Conservation (phyloP, 768 basidiomycete species). For the Hysterangium stoloniferum region DNA sequence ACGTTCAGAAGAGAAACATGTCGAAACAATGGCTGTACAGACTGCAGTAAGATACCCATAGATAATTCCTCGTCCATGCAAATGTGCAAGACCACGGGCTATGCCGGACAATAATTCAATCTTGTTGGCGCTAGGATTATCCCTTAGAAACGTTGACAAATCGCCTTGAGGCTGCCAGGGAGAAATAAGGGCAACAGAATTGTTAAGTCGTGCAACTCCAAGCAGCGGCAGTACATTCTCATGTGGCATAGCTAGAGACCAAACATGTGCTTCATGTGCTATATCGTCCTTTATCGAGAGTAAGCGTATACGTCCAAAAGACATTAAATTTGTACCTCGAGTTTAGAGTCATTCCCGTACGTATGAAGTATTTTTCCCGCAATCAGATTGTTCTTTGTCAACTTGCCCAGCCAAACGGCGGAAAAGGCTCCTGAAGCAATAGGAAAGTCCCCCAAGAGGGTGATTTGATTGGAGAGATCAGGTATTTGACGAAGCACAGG, state of each 20-base stretch:
- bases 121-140: slow-evolving; percentile 33
- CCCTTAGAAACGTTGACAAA: slow-evolving; percentile 41
- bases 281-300: too few relatives aligned
- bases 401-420: slow-evolving; percentile 8
- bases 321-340: too few relatives aligned
- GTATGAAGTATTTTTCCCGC: slow-evolving; percentile 6
- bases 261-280: background rate
- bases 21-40: background rate
- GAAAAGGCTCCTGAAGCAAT: background rate
- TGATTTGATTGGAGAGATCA: slow-evolving; percentile 4
- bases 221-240: slow-evolving; percentile 45
- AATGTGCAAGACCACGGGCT: background rate
- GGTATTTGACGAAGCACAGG: too few relatives aligned
- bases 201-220: slow-evolving; percentile 43
- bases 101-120: slow-evolving; percentile 35
- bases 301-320: too few relatives aligned
- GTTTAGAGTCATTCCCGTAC: too few relatives aligned
- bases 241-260: background rate
- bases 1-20: background rate
- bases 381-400: background rate
- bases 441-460: slow-evolving; percentile 5
- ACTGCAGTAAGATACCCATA: slow-evolving; percentile 7
- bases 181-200: slow-evolving; percentile 56
- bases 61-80: background rate
- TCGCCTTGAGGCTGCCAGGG: slow-evolving; percentile 58